phyloP scores from a whole-genome alignment of 1,139 yeast genomes.

The Nakaseomyces nivariensis region DNA sequence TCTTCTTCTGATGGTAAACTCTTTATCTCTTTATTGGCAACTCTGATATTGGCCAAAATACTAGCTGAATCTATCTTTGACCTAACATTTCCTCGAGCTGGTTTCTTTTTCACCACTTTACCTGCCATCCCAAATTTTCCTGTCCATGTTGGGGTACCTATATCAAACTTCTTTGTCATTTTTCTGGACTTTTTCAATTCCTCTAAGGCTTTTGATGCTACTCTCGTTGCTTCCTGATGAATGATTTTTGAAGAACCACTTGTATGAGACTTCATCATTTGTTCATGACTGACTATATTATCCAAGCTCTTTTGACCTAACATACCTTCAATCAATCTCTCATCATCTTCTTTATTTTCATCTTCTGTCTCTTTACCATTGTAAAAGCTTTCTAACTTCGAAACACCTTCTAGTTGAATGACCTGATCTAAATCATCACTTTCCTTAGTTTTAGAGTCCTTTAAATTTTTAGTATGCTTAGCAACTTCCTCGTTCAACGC shows the following conservation, averaged over 20 bases:
- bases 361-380: constrained; percentile 42
- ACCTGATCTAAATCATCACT: constrained; percentile 50
- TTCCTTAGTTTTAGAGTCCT: constrained; percentile 27
- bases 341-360: constrained; percentile 39
- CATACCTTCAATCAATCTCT: constrained; percentile 62
- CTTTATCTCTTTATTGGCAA: constrained; percentile 11
- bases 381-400: constrained; percentile 38
- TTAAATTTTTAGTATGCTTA: constrained; percentile 22
- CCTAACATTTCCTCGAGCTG: constrained; percentile 2
- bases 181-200: constrained; percentile 62
- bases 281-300: constrained; percentile 62
- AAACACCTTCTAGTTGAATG: constrained; percentile 39
- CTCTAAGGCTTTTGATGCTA: constrained; percentile 70
- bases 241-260: constrained; percentile 46
- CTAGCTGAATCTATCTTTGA: constrained; percentile 20
- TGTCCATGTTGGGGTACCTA: constrained; percentile 95
- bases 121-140: constrained; percentile 88
- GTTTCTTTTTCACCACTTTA: constrained; percentile 28
- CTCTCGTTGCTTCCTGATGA: constrained; percentile 64
- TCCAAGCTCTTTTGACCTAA: constrained; percentile 52
- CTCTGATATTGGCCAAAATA: constrained; percentile 18
- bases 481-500: constrained; percentile 25
- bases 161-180: constrained; percentile 48
- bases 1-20: neutral
- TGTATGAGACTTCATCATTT: constrained; percentile 49